A percentile compares a stretch with the other conserved stretches of the same genome.
These are phyloP conservation scores for Hibiscus trionum DNA, from an alignment of 345 rosid species.

Conservation along the genomic window DNA sequence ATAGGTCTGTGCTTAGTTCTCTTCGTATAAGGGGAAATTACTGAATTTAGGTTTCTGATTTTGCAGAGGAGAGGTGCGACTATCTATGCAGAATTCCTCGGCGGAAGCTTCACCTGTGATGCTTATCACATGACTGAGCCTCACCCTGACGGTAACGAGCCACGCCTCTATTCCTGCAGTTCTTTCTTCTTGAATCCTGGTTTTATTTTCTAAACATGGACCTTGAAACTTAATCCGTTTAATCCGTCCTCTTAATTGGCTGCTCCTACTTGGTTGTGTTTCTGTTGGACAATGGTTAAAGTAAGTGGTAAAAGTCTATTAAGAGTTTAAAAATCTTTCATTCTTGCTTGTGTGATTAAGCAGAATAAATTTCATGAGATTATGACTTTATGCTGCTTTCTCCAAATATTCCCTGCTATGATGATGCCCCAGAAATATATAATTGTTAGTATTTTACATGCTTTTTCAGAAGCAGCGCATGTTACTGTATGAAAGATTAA, in stretches of 20 bases:
- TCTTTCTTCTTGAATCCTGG: not conserved
- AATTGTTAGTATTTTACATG: no score
- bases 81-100: conserved; percentile 86
- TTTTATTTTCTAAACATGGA: no score
- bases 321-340: not conserved
- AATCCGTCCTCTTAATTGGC: no score
- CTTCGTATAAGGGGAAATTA: not conserved
- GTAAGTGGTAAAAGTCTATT: not conserved
- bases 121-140: conserved; percentile 99
- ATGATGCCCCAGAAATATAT: not conserved
- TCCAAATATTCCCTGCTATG: not conserved
- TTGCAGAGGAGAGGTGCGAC: conserved; percentile 81
- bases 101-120: conserved; percentile 95
- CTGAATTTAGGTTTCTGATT: not conserved
- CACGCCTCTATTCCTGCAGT: not conserved
- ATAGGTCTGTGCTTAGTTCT: not conserved
- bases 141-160: conserved; percentile 69
- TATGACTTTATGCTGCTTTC: not conserved
- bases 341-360: not conserved
- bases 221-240: no score
- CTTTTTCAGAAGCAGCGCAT: not conserved
- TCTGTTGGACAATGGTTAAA: not conserved
- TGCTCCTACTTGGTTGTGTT: no score
- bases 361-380: not conserved
- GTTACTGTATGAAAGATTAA: not conserved